Base-by-base conservation (phyloP, 257 asterid genomes). In the Striga asiatica region DNA sequence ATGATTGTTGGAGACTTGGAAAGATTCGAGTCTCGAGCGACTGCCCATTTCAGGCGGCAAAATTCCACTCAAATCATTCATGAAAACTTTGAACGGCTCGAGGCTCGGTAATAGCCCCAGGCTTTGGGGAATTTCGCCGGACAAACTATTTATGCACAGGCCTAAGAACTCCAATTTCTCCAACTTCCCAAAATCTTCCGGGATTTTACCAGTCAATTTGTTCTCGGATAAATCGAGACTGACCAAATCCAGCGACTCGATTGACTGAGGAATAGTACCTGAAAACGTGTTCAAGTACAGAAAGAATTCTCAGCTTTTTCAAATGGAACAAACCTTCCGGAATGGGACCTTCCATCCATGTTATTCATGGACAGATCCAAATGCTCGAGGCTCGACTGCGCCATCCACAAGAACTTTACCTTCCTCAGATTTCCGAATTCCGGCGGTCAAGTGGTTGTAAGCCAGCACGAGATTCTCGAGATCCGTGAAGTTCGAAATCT, bases 31-130 rank as follows among this genome's bases (percentile, higher is more conserved):
- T 27, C 49, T 71, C 0, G 94, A 87, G 67, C 76, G 73, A 41
- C 48, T 68, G 41, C 98, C 98, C 51, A 91, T 32, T 13, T 70
- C 81, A 11, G 82, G 81, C 5, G 98, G 98, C 53, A 91, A 51
- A 9, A 16, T 23, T 3, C 98, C 96, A 46, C 66, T 80, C 59
- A 91, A 42, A 14, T 69, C 74, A 11, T 91, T 91, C 17, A 45
- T 54, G 62, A 80, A 91, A 54, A 78, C 66, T 34, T 75, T 65
- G 18, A 91, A 74, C 43, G 0, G 55, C 64, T 45, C 66, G 49
- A 91, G 56, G 65, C 52, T 67, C 21, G 81, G 84, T 16, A 81
- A 57, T 17, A 25, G 64, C 52, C 89, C 94, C 11, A 91, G 68
- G 49, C 80, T 69, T 55, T 42, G 70, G 6, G 98, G 94, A 16